phyloP scores from a whole-genome alignment of 2,329 filamentous ascomycete genomes.

The Cadophora malorum region DNA sequence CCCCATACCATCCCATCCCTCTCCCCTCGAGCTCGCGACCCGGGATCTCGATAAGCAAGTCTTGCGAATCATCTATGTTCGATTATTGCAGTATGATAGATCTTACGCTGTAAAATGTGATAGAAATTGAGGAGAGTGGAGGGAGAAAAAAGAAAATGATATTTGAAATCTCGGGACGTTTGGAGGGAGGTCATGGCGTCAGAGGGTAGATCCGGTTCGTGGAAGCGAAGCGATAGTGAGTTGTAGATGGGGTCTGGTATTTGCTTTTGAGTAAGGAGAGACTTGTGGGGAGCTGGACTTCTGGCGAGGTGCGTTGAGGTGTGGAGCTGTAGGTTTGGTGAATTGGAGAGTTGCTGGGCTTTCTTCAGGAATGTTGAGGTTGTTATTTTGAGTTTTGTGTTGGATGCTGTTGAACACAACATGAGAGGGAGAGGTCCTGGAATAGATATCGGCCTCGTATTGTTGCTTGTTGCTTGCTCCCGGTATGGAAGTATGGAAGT shows the following conservation, averaged over 20 bases:
- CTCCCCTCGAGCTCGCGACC: not conserved
- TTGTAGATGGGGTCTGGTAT: not conserved
- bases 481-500: not conserved
- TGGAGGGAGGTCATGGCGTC: not conserved
- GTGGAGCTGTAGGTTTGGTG: no score
- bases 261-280: not conserved
- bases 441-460: not conserved
- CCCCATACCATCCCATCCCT: not conserved
- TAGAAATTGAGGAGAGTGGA: no score
- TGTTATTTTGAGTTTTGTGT: not conserved
- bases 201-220: not conserved
- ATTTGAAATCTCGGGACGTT: constrained; percentile 5
- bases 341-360: no score
- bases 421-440: not conserved
- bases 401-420: not conserved
- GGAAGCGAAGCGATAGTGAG: not conserved
- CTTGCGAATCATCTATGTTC: constrained; percentile 10
- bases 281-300: not conserved
- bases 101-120: no score
- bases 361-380: not conserved
- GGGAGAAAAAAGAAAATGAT: not conserved
- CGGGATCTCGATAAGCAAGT: constrained; percentile 1
- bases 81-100: no score
- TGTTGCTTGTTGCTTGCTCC: not conserved
- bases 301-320: no score